Percentiles rank a stretch among this genome's conserved stretches.
phyloP scores from a whole-genome alignment of 805 yeast species.

The Lipomyces starkeyi region DNA sequence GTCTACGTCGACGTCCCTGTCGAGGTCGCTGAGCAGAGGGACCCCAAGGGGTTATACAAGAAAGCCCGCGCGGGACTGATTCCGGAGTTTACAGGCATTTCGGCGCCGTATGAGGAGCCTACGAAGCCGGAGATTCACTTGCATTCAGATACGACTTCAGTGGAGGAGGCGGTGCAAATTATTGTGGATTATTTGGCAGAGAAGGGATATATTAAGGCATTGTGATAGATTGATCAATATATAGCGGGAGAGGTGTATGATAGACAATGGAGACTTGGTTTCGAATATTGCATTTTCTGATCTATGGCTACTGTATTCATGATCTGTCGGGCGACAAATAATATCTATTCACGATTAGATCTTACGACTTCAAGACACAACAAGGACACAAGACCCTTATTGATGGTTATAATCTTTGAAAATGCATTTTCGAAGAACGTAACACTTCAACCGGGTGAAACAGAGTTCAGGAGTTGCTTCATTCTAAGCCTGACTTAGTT shows the following conservation, averaged over 20 bases:
- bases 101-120: constrained; percentile 97
- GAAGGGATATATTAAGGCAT: constrained; percentile 19
- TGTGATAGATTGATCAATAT: background rate
- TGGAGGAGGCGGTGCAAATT: constrained; percentile 80
- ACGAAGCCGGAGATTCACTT: constrained; percentile 81
- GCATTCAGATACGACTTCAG: constrained; percentile 68
- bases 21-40: constrained; percentile 94
- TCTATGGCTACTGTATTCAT: background rate
- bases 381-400: background rate
- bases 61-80: constrained; percentile 95
- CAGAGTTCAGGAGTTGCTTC: background rate
- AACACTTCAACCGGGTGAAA: background rate
- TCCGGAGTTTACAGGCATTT: constrained; percentile 92
- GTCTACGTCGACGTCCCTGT: constrained; percentile 92
- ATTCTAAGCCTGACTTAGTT: background rate
- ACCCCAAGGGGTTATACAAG: constrained; percentile 95
- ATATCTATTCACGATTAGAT: no score
- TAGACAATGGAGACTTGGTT: background rate
- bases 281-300: background rate
- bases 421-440: background rate
- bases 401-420: background rate
- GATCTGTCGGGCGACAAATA: background rate
- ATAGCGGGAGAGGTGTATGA: background rate
- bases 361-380: no score
- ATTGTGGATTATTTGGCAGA: constrained; percentile 66